Base-by-base conservation (phyloP, 2,329 filamentous ascomycete genomes). In the Diplodia sapinea region DNA sequence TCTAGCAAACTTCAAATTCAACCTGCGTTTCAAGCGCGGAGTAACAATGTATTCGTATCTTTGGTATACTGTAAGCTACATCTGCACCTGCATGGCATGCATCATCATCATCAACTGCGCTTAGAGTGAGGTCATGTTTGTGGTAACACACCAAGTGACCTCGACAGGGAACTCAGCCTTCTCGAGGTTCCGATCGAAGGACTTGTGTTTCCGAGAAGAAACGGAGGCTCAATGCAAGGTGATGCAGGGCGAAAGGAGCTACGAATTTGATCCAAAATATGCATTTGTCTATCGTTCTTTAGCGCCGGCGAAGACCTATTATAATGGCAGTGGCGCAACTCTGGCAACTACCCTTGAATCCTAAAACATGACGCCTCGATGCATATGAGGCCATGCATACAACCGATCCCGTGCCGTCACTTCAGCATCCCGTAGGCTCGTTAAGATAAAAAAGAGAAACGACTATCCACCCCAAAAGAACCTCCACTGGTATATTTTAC, bases 221-320 rank as follows among this genome's bases (percentile, higher is more conserved):
- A 9, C 43, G 11, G n/a, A 47, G 36, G 11, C 36, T 38, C 9
- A 4, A 12, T 9, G 6, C 43, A 47, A 13, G 9, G 7, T 20
- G 43, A 13, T 13, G 12, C 12, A 52, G 52, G 20, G 26, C 26
- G 15, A 17, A 57, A 43, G 5, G 38, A 29, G 29, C 11, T 13
- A 50, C 6, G 12, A 7, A 20, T 26, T 52, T 51, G 43, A 63
- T 63, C 59, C 59, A 63, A 63, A 63, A 63, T 47, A 63, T 63
- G 47, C 47, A 63, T 63, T 63, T 63, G 59, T 63, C 59, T 63
- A 63, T 63, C 59, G 47, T 63, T 63, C 59, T 63, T 43, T 63
- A 63, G 59, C 59, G 59, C 59, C 59, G 29, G 29, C 12, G 47
- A 51, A 51, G 56, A 61, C 59, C 59, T 63, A 63, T 63, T 63